Conservation (phyloP, 495 filamentous ascomycete species). For the Hypoxylon fuscum region DNA sequence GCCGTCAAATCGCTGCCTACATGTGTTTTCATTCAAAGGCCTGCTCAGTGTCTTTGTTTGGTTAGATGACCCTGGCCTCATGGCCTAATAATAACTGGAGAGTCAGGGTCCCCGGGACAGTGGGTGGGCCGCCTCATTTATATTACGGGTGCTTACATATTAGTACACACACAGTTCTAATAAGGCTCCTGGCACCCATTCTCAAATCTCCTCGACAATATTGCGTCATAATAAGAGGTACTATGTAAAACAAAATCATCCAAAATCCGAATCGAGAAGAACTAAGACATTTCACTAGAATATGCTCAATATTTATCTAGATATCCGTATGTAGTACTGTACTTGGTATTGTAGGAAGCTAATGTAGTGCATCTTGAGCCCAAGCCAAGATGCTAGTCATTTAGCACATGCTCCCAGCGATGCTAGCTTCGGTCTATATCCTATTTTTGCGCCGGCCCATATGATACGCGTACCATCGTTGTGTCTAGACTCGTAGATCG, state of each 20-base stretch:
- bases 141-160: slow-evolving; percentile 20
- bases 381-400: slow-evolving; percentile 25
- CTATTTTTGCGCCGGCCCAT: slow-evolving; percentile 32
- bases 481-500: slow-evolving; percentile 14
- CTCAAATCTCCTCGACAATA: slow-evolving; percentile 10
- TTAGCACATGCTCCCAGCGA: slow-evolving; percentile 21
- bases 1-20: not conserved
- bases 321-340: not conserved
- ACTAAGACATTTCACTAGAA: not conserved
- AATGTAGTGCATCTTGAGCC: not conserved
- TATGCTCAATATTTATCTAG: no score
- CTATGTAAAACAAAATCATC: slow-evolving; percentile 1
- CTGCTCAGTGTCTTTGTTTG: not conserved
- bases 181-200: slow-evolving; percentile 15
- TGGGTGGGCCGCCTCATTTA: slow-evolving; percentile 31
- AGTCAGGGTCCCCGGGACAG: slow-evolving; percentile 28
- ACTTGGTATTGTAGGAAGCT: no score
- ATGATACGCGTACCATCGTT: slow-evolving; percentile 19
- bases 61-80: slow-evolving; percentile 16
- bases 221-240: slow-evolving; percentile 28
- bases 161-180: slow-evolving; percentile 27
- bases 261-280: not conserved
- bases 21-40: not conserved
- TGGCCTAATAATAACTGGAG: slow-evolving; percentile 24
- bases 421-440: slow-evolving; percentile 33